phyloP scores from a whole-genome alignment of 805 yeast species.

The Kazachstania martiniae region DNA sequence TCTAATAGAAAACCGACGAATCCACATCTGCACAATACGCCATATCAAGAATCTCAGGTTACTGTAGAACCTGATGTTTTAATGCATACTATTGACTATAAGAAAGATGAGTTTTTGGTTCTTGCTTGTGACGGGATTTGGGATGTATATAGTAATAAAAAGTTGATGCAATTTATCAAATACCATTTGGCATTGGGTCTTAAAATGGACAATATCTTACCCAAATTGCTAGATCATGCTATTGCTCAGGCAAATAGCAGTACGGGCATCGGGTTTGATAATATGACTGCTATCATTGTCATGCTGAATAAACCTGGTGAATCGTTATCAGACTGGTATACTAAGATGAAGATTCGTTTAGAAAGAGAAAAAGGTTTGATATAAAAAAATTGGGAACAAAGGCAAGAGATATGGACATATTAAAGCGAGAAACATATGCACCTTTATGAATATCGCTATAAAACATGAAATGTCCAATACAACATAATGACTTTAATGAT shows the following conservation, averaged over 20 bases:
- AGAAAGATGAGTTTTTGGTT: constrained; percentile 54
- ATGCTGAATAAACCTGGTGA: constrained; percentile 42
- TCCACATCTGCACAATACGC: constrained; percentile 14
- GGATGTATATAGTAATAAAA: constrained; percentile 56
- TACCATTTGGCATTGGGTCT: constrained; percentile 48
- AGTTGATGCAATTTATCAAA: constrained; percentile 43
- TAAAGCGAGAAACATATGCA: no score
- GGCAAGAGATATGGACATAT: no score
- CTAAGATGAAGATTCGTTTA: constrained; percentile 35
- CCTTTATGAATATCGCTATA: no score
- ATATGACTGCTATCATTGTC: constrained; percentile 65
- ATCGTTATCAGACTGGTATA: constrained; percentile 48
- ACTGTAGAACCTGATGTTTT: constrained; percentile 72
- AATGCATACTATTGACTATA: constrained; percentile 35
- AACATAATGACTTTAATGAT: no score
- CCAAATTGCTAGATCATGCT: constrained; percentile 52
- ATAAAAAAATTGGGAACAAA: no score
- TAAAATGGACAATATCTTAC: constrained; percentile 47
- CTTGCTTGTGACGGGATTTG: constrained; percentile 80
- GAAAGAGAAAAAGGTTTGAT: constrained; percentile 25
- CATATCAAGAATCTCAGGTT: constrained; percentile 67
- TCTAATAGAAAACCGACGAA: constrained; percentile 1
- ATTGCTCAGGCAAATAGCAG: constrained; percentile 59
- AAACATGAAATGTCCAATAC: no score
- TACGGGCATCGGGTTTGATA: constrained; percentile 75